Conservation (phyloP, 2,329 filamentous ascomycete genomes). For the Diaporthe helianthi region DNA sequence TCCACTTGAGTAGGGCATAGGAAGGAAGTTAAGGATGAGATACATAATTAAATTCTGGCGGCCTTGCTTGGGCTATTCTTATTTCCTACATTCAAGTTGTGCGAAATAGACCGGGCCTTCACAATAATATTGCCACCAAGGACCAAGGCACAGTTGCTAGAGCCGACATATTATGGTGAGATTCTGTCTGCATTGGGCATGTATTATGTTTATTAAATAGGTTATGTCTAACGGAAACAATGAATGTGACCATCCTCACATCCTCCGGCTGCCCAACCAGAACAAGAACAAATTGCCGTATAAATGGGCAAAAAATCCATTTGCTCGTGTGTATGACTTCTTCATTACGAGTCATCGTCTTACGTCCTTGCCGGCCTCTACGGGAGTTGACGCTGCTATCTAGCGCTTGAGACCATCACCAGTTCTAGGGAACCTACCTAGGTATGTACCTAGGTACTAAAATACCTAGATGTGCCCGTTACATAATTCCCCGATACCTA, state of each 20-base stretch:
- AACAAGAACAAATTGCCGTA: not conserved
- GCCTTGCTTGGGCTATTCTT: not conserved
- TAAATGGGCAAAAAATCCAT: not conserved
- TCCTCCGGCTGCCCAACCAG: not conserved
- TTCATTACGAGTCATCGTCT: not conserved
- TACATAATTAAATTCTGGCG: not conserved
- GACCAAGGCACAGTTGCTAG: not conserved
- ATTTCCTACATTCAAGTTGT: not conserved
- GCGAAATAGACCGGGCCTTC: not conserved
- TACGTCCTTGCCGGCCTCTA: not conserved
- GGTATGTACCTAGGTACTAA: no score
- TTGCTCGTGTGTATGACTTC: not conserved
- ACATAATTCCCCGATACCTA: conserved; percentile 12
- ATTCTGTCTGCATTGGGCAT: not conserved
- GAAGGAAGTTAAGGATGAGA: not conserved
- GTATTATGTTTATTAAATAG: conserved; percentile 11
- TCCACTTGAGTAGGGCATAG: not conserved
- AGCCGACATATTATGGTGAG: not conserved
- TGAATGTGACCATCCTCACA: not conserved
- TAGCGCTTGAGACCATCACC: not conserved
- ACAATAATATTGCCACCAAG: not conserved
- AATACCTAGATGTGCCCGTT: conserved; percentile 5
- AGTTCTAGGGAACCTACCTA: conserved; percentile 11
- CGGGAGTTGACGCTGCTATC: conserved; percentile 4
- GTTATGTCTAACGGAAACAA: conserved; percentile 17